These are phyloP conservation scores for Cryptococcus wingfieldii DNA, from an alignment of 1,284 basidiomycete species.

Conservation along the genomic window DNA sequence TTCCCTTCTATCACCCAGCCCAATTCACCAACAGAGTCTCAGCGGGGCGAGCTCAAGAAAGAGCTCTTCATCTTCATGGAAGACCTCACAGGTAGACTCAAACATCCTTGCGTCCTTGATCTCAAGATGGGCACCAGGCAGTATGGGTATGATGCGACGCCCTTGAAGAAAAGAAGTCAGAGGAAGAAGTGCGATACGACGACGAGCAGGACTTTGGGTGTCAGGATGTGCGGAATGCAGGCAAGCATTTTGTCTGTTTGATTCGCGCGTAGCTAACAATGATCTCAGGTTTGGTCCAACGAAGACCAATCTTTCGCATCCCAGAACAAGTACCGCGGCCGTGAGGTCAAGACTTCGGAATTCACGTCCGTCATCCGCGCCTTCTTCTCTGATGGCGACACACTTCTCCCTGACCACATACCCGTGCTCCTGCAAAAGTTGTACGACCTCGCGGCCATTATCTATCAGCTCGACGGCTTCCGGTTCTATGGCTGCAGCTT, in stretches of 20 bases:
- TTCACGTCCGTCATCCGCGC: constrained; percentile 76
- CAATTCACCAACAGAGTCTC: neutral
- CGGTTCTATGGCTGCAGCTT: constrained; percentile 97
- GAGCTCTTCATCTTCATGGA: constrained; percentile 99
- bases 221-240: constrained; percentile 98
- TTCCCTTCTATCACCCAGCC: neutral
- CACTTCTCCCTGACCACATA: constrained; percentile 83
- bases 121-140: constrained; percentile 99
- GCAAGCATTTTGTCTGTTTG: constrained; percentile 59
- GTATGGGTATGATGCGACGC: constrained; percentile 92
- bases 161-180: constrained; percentile 93
- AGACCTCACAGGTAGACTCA: constrained; percentile 91
- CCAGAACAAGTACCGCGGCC: constrained; percentile 95
- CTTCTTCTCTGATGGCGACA: constrained; percentile 82
- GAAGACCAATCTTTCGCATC: constrained; percentile 75
- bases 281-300: constrained; percentile 78
- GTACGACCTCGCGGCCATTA: constrained; percentile 86
- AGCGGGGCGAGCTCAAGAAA: constrained; percentile 61
- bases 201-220: constrained; percentile 83
- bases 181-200: constrained; percentile 97
- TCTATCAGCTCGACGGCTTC: constrained; percentile 82
- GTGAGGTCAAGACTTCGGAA: constrained; percentile 78
- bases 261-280: neutral
- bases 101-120: constrained; percentile 92
- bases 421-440: constrained; percentile 86